Evolutionary conservation across 2,329 filamentous ascomycete genomes (phyloP).

Genomic region (Xylariaceae sp.): DNA sequence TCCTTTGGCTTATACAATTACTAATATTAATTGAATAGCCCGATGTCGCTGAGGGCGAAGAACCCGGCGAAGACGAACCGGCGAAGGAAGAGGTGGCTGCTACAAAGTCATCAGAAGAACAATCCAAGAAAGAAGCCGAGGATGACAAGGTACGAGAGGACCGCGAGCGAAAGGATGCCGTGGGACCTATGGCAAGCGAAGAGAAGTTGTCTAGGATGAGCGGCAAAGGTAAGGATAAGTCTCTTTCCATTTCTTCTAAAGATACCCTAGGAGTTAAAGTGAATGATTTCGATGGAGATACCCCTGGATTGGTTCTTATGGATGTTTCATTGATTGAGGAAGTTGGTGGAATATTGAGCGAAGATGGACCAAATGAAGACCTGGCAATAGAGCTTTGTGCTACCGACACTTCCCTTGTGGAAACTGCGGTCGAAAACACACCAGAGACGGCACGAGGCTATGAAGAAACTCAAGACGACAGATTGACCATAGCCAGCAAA

Average conservation of each 20-base stretch:
- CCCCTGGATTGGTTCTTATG: constrained; percentile 32
- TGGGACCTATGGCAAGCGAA: constrained; percentile 47
- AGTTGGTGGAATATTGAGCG: not conserved
- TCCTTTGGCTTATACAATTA: not conserved
- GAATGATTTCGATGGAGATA: constrained; percentile 35
- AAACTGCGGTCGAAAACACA: too few relatives aligned
- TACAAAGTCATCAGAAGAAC: too few relatives aligned
- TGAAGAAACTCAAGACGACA: too few relatives aligned
- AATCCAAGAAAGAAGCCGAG: constrained; percentile 3
- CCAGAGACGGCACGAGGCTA: too few relatives aligned
- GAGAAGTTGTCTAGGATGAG: constrained; percentile 38
- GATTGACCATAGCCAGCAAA: too few relatives aligned
- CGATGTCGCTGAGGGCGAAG: constrained; percentile 27
- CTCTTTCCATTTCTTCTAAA: constrained; percentile 34
- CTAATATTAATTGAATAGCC: constrained; percentile 17
- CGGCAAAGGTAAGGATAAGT: constrained; percentile 54
- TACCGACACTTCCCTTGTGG: too few relatives aligned
- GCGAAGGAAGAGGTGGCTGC: not conserved
- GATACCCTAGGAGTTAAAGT: constrained; percentile 46
- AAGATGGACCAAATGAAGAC: constrained; percentile 9
- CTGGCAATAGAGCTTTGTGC: not conserved
- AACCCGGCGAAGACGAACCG: too few relatives aligned
- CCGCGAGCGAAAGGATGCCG: constrained; percentile 47
- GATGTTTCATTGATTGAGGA: constrained; percentile 16
- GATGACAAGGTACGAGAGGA: constrained; percentile 21